Conservation (phyloP, 2,329 filamentous ascomycete genomes). For the Fusarium sp. region DNA sequence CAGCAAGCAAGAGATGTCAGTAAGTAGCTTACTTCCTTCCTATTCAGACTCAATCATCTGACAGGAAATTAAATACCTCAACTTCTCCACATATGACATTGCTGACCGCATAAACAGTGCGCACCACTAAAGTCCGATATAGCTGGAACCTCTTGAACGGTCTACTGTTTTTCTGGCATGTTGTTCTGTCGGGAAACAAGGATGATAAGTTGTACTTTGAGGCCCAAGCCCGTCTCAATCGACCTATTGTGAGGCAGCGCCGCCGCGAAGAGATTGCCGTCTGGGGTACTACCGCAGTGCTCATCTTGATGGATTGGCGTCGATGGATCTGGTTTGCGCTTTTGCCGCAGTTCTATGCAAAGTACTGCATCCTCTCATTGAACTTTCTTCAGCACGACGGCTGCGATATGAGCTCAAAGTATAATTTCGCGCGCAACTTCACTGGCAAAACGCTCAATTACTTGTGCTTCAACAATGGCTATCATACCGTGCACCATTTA, state of each 20-base stretch:
- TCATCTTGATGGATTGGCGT: constrained; percentile 9
- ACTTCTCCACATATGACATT: background rate
- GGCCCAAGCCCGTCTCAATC: constrained; percentile 11
- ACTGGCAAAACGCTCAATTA: constrained; percentile 3
- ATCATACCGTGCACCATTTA: constrained; percentile 17
- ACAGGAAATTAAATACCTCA: background rate
- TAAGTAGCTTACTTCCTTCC: background rate
- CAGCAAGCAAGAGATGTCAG: constrained; percentile 21
- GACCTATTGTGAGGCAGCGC: constrained; percentile 13
- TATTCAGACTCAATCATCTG: no score
- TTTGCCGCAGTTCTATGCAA: constrained; percentile 11
- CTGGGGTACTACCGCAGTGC: constrained; percentile 1
- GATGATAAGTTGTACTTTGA: constrained; percentile 17
- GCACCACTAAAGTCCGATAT: constrained; percentile 19
- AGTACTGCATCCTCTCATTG: constrained; percentile 14
- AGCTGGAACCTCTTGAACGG: constrained; percentile 23
- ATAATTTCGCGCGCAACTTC: constrained; percentile 21
- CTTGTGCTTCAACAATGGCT: constrained; percentile 18
- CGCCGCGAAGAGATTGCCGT: constrained; percentile 9
- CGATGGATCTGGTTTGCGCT: constrained; percentile 21
- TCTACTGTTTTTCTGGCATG: constrained; percentile 15
- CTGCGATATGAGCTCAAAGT: constrained; percentile 19
- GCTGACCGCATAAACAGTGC: constrained; percentile 12
- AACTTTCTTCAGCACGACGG: constrained; percentile 21
- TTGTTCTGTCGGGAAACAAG: constrained; percentile 6